Conservation (phyloP, 106 monocot species). For the Acorus calamus region DNA sequence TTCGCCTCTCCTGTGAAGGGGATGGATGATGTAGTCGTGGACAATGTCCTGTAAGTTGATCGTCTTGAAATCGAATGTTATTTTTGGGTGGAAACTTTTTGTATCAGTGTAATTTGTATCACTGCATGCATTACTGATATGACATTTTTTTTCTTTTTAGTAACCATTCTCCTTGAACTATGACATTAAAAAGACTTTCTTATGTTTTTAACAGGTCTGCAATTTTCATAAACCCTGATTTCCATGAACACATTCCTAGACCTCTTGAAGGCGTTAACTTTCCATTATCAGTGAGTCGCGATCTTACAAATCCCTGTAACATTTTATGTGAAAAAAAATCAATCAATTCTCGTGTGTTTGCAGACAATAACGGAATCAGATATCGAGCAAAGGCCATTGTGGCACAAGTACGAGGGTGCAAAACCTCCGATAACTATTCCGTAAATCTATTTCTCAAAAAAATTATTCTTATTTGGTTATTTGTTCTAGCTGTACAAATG, state of each 20-base stretch:
- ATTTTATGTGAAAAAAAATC: too few relatives aligned
- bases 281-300: too few relatives aligned
- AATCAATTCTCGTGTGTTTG: not conserved
- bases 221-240: conserved; percentile 9
- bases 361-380: conserved; percentile 10
- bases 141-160: not conserved
- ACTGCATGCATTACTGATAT: too few relatives aligned
- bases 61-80: not conserved
- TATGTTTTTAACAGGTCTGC: conserved; percentile 15
- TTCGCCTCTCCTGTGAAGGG: conserved; percentile 11
- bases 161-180: not conserved
- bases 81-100: too few relatives aligned
- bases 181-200: not conserved
- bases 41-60: conserved; percentile 17
- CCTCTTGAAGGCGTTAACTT: too few relatives aligned
- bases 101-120: too few relatives aligned
- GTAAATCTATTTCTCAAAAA: not conserved
- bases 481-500: too few relatives aligned
- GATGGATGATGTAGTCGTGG: conserved; percentile 15
- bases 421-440: not conserved
- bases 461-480: too few relatives aligned
- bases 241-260: too few relatives aligned
- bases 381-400: not conserved
- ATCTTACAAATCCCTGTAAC: too few relatives aligned
- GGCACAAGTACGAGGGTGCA: conserved; percentile 1